A percentile compares a stretch with the other conserved stretches of the same genome.
These are phyloP conservation scores for Tulasnella sp. DNA, from an alignment of 768 basidiomycete species.

Conservation along the genomic window DNA sequence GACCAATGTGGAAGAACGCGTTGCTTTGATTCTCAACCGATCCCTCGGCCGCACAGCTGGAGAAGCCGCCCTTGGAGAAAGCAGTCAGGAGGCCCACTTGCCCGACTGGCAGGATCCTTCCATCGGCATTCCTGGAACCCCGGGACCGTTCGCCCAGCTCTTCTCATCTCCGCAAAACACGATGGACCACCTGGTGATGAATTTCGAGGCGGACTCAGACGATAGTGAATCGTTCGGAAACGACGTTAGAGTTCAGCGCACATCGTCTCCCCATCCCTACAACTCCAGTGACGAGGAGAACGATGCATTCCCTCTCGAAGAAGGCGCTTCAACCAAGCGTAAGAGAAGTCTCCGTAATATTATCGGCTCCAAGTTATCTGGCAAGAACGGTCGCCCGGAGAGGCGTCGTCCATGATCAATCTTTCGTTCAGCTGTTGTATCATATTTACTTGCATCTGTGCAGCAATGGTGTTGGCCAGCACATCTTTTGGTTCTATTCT, in stretches of 20 bases:
- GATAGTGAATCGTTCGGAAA: not conserved
- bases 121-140: not conserved
- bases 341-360: constrained; percentile 1
- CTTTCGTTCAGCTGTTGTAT: not conserved
- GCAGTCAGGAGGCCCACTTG: not conserved
- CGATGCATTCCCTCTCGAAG: constrained; percentile 7
- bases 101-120: constrained; percentile 1
- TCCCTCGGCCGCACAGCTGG: constrained; percentile 13
- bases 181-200: constrained; percentile 3
- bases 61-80: not conserved
- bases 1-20: constrained; percentile 17
- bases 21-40: constrained; percentile 18
- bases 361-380: not conserved
- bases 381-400: not conserved
- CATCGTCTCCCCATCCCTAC: not conserved
- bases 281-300: constrained; percentile 8
- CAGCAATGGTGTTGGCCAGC: not conserved
- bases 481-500: too few species aligned
- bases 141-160: constrained; percentile 4
- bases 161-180: constrained; percentile 7
- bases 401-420: constrained; percentile 2
- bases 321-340: not conserved
- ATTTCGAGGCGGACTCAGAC: constrained; percentile 12
- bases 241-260: not conserved
- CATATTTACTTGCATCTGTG: not conserved